Evolutionary conservation across 306 rosid genomes (phyloP), one percentile per base, ranked within the genome.

Genomic region (Cyamopsis tetragonoloba): DNA sequence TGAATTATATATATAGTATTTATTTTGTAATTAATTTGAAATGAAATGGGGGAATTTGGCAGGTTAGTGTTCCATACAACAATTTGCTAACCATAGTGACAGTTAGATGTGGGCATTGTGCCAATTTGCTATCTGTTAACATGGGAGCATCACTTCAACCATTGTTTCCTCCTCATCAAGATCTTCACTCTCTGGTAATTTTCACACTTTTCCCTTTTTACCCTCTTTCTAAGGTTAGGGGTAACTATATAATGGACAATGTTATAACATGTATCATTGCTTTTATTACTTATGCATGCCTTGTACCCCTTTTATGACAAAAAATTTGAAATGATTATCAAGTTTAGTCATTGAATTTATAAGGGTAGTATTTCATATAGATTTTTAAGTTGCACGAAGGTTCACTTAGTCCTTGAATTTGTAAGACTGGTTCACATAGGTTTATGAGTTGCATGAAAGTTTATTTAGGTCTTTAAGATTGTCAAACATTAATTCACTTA

Each of bases 21-120:
- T 57, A 15, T 32, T 10, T 10, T 58, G 28, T 19, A n/a, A n/a
- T n/a, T n/a, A n/a, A 10, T 58, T 34, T 56, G 13, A 57, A 72
- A n/a, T n/a, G n/a, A n/a, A 78, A 47, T 72, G 75, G 75, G 30
- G 13, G n/a, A 35, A n/a, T n/a, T 54, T 66, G 42, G 80, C 86
- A 93, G 99, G 99, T 93, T 47, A 93, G 85, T 79, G 99, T 93
- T 80, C 99, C 99, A 86, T 75, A 72, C 79, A 85, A 76, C 86
- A 82, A 77, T 74, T 9, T 83, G 81, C 76, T 73, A 68, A 83
- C 83, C 69, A 55, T 84, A 22, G 97, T 83, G 79, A 93, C 99
- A 23, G 97, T 93, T 61, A 88, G 99, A 83, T 93, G 99, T 50
- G 99, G 99, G 28, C 97, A 93, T 64, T 93, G 99, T 70, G 83